Conservation (phyloP, 1,284 basidiomycete species). For the Phlebopus sp. region DNA sequence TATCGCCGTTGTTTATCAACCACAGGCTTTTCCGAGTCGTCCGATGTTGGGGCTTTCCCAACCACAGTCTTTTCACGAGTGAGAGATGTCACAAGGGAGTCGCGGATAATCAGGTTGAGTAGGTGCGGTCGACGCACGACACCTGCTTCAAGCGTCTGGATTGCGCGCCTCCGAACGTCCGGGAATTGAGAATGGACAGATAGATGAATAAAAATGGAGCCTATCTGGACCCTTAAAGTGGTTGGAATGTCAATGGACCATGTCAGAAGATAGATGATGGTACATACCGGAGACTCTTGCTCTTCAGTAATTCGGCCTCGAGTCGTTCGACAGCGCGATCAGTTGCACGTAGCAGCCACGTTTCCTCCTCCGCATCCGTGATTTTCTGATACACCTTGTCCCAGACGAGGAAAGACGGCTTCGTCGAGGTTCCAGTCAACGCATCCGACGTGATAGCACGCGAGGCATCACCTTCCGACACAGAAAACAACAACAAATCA, state of each 20-base stretch:
- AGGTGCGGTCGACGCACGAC: conserved; percentile 41
- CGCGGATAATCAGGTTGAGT: conserved; percentile 50
- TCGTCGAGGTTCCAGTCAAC: conserved; percentile 47
- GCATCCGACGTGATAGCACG: conserved; percentile 44
- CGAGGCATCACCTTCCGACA: conserved; percentile 28
- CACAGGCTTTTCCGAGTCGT: conserved; percentile 33
- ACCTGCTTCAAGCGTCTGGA: conserved; percentile 41
- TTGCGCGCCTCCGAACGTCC: conserved; percentile 50
- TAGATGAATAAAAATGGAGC: conserved; percentile 66
- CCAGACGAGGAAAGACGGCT: conserved; percentile 84
- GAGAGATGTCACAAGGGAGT: conserved; percentile 51
- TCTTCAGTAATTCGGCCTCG: conserved; percentile 53
- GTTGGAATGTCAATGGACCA: conserved; percentile 4
- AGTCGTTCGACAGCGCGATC: conserved; percentile 52
- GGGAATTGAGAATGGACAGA: conserved; percentile 55
- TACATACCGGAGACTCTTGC: conserved; percentile 55
- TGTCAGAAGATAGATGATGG: conserved; percentile 7
- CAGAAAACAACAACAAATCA: neutral
- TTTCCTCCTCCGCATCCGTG: conserved; percentile 61
- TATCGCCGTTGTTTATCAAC: conserved; percentile 50
- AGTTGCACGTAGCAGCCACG: conserved; percentile 75
- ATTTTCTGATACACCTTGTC: conserved; percentile 84
- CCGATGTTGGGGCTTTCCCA: conserved; percentile 13
- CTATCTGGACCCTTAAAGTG: conserved; percentile 52
- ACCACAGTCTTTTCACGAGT: conserved; percentile 22